phyloP scores from a whole-genome alignment of 805 yeast species.

The Geotrichum ghanense region DNA sequence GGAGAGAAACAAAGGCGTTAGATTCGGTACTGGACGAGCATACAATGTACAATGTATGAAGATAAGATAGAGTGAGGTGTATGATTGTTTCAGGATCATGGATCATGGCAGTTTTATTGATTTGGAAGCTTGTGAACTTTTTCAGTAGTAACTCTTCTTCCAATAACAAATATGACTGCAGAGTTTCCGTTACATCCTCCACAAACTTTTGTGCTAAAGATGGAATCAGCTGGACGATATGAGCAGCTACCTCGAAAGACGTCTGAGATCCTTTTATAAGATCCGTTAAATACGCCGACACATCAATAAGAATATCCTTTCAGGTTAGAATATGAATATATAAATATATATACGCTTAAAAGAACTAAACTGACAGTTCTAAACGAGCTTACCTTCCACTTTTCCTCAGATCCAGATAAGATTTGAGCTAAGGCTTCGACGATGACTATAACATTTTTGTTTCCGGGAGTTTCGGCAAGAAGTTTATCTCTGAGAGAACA shows the following conservation, averaged over 20 bases:
- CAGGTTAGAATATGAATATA: no score
- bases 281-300: no score
- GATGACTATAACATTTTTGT: neutral
- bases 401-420: neutral
- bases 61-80: neutral
- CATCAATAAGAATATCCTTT: no score
- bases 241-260: no score
- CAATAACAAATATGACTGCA: neutral
- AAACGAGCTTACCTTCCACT: neutral
- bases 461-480: neutral
- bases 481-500: neutral
- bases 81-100: neutral
- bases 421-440: neutral
- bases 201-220: neutral
- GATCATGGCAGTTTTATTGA: neutral
- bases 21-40: neutral
- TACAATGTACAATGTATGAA: neutral
- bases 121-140: neutral
- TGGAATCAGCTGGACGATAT: conserved; percentile 1
- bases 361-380: no score
- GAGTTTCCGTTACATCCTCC: neutral
- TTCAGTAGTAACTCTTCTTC: neutral
- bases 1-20: neutral
- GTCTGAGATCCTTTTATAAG: no score
- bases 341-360: no score